A percentile compares a stretch with the other conserved stretches of the same genome.
Conservation (phyloP, 495 filamentous ascomycete species). For the Acidomyces sp. region DNA sequence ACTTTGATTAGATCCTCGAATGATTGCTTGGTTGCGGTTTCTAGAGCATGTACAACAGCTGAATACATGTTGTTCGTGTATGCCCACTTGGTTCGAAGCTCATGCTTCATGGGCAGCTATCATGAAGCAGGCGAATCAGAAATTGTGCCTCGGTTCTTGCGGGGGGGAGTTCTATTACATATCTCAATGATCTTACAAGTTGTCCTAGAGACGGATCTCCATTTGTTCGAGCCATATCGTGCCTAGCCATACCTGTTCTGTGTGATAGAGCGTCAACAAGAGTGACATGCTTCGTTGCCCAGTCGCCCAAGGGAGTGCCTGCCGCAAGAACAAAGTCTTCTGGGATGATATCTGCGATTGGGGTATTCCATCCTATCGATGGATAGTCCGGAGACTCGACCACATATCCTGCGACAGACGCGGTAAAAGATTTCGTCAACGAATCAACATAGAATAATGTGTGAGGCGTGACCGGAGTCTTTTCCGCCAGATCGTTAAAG, state of each 20-base stretch:
- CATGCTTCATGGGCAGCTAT: constrained; percentile 7
- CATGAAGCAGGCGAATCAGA: too few relatives aligned
- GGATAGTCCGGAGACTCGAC: constrained; percentile 28
- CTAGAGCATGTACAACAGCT: constrained; percentile 32
- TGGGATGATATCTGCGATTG: constrained; percentile 37
- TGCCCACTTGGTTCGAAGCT: constrained; percentile 32
- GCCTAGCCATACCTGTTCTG: constrained; percentile 13
- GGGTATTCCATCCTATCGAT: constrained; percentile 35
- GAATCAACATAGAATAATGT: constrained; percentile 25
- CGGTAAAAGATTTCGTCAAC: constrained; percentile 47
- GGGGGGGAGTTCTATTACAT: too few relatives aligned
- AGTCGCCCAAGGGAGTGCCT: too few relatives aligned
- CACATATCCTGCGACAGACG: constrained; percentile 35
- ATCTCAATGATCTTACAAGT: constrained; percentile 31
- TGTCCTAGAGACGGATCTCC: constrained; percentile 42
- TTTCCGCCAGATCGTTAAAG: not conserved
- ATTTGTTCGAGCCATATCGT: constrained; percentile 27
- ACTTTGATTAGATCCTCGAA: constrained; percentile 34
- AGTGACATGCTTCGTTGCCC: constrained; percentile 26
- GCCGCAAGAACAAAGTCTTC: constrained; percentile 41
- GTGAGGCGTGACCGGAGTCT: constrained; percentile 1
- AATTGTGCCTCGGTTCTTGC: too few relatives aligned
- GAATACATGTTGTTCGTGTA: constrained; percentile 45
- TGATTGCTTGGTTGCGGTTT: constrained; percentile 31
- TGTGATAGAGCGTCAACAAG: constrained; percentile 11